A percentile compares a stretch with the other conserved stretches of the same genome.
Evolutionary conservation across 768 basidiomycete species (phyloP).

Genomic region (Pholiota conissans): DNA sequence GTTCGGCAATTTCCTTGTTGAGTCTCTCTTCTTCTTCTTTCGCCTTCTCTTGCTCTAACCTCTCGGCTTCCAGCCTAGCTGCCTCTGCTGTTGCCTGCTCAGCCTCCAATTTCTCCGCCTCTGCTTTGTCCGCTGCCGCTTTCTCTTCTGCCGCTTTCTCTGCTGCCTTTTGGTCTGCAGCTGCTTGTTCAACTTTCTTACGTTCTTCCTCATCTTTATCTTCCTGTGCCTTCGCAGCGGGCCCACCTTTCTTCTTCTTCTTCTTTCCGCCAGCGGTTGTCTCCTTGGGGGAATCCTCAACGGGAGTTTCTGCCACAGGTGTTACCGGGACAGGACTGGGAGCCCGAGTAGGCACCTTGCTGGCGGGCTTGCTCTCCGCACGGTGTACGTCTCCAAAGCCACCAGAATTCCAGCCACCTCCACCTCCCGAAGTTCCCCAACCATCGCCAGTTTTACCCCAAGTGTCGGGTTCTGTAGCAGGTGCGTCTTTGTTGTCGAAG

Average conservation of each 20-base stretch:
- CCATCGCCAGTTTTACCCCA: constrained; percentile 7
- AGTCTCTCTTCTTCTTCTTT: constrained; percentile 12
- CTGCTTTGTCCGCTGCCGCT: not conserved
- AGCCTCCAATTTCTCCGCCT: constrained; percentile 1
- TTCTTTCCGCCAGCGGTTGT: constrained; percentile 20
- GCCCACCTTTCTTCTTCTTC: constrained; percentile 25
- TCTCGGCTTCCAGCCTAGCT: constrained; percentile 7
- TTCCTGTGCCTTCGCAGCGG: constrained; percentile 7
- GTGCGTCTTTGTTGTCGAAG: constrained; percentile 5
- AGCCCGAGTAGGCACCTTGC: constrained; percentile 6
- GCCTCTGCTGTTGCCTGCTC: constrained; percentile 12
- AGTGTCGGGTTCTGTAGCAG: constrained; percentile 1
- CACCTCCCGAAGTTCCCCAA: not conserved
- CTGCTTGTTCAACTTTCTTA: constrained; percentile 11
- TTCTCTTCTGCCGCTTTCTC: not conserved
- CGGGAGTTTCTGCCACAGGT: constrained; percentile 13
- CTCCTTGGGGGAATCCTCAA: constrained; percentile 14
- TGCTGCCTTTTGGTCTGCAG: not conserved
- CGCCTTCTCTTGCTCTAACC: constrained; percentile 1
- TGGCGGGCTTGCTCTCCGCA: not conserved
- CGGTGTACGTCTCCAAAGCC: constrained; percentile 1
- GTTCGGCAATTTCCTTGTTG: constrained; percentile 3
- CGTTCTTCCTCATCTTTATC: not conserved
- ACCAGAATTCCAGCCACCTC: constrained; percentile 12
- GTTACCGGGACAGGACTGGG: constrained; percentile 6